These are phyloP conservation scores for Closterium sp. DNA, from an alignment of 139 green algal genomes.

Conservation along the genomic window DNA sequence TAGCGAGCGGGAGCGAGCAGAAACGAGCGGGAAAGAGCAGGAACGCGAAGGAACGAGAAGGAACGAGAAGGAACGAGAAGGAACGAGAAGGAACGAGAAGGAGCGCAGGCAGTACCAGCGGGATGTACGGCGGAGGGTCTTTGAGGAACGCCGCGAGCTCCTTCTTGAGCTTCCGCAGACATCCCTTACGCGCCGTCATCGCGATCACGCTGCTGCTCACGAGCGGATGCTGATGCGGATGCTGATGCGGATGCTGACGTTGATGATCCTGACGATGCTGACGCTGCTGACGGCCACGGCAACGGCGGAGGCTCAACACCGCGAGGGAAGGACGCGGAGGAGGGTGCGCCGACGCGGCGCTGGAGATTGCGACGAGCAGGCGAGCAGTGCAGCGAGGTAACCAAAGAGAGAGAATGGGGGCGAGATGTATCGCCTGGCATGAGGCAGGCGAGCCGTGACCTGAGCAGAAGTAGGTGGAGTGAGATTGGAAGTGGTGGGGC, in stretches of 20 bases:
- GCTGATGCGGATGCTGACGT: neutral
- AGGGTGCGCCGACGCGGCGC: too few relatives aligned
- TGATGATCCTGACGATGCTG: too few relatives aligned
- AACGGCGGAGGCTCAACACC: too few relatives aligned
- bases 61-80: neutral
- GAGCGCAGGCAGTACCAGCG: neutral
- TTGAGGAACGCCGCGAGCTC: slow-evolving; percentile 16
- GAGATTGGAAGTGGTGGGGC: neutral
- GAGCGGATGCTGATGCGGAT: neutral
- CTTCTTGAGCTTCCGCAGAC: slow-evolving; percentile 19
- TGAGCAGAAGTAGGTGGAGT: neutral
- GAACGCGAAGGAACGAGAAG: neutral
- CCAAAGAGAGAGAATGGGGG: too few relatives aligned
- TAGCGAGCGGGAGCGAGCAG: too few relatives aligned
- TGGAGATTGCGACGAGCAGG: neutral
- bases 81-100: neutral
- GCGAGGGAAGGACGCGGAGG: too few relatives aligned
- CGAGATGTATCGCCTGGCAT: too few relatives aligned
- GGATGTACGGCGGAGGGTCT: slow-evolving; percentile 7
- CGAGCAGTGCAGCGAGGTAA: neutral
- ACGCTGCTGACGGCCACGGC: too few relatives aligned
- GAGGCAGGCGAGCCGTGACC: too few relatives aligned
- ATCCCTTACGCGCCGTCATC: slow-evolving; percentile 14
- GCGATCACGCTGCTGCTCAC: too few relatives aligned
- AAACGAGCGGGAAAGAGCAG: too few relatives aligned